Base-by-base conservation (phyloP, 1,139 yeast genomes). In the Citeromyces hawaiiensis region DNA sequence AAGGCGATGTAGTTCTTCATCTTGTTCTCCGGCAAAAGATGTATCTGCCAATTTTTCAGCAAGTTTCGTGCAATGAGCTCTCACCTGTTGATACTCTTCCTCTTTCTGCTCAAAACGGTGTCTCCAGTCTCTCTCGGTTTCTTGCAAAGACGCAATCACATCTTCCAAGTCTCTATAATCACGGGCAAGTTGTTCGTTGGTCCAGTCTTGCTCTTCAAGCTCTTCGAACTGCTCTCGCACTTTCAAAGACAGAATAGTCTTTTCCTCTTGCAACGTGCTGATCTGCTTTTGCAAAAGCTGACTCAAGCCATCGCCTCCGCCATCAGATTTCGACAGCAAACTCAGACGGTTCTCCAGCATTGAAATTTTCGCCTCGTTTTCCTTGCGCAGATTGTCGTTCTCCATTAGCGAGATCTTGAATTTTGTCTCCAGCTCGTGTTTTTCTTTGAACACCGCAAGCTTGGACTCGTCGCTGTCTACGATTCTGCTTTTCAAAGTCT, bases 401-500 rank as follows among this genome's bases (percentile, higher is more conserved):
- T 68, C 72, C 18, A 57, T 48, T 42, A 63, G 59, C 29, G 64
- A 46, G 19, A 61, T 47, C 39, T 61, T 60, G 19, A 66, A 48
- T 40, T 56, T 56, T n/a, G 57, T 52, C 37, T 66, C 69, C 42
- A 57, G 58, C 4, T 53, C 52, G 2, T 61, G 48, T 39, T 59
- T 63, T 3, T 57, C 45, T 43, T 49, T 61, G 38, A 61, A 38
- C 13, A 63, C 44, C 23, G 58, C 63, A 13, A 57, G 47, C 44
- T 58, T 61, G 39, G 60, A 63, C 23, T 59, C 61, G 37, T 59
- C 65, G 23, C 59, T 58, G 36, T 49, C 47, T 6, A 54, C 43
- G 15, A 41, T 41, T 14, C 42, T 43, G 3, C 41, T 25, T 4
- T 43, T 15, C 21, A 45, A 31, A 34, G 43, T 30, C 36, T 37